Conservation (phyloP, 2,329 filamentous ascomycete genomes). For the Trichoderma afroharzianum region DNA sequence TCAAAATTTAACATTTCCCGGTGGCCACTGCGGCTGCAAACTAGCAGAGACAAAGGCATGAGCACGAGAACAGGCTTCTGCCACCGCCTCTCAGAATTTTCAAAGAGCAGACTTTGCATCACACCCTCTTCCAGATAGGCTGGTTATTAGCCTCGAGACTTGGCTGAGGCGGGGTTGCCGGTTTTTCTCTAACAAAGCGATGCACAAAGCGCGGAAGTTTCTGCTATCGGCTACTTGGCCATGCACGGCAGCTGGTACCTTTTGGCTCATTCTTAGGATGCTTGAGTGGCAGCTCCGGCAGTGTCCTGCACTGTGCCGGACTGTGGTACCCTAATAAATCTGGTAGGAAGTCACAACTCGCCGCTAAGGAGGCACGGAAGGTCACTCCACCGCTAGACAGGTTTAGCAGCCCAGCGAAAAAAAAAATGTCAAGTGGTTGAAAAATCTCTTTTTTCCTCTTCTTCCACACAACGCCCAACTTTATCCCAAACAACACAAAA, state of each 20-base stretch:
- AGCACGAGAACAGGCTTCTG: not conserved
- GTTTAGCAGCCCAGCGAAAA: constrained; percentile 22
- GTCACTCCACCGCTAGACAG: constrained; percentile 25
- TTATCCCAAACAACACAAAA: constrained; percentile 45
- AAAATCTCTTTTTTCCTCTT: constrained; percentile 41
- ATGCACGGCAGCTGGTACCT: not conserved
- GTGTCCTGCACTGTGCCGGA: constrained; percentile 9
- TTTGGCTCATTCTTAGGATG: not conserved
- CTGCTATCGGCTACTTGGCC: constrained; percentile 1
- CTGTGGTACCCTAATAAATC: constrained; percentile 17
- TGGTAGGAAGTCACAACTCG: constrained; percentile 18
- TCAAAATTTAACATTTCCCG: not conserved
- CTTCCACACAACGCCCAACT: constrained; percentile 46
- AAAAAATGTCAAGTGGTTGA: constrained; percentile 33
- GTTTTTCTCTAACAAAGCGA: not conserved
- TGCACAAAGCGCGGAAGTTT: too few relatives aligned
- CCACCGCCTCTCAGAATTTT: not conserved
- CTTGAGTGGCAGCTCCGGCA: not conserved
- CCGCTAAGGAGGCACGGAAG: constrained; percentile 20
- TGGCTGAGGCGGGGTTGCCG: constrained; percentile 5
- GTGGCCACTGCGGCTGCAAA: not conserved
- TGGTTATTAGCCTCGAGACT: not conserved
- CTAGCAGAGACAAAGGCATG: not conserved
- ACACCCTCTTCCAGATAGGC: constrained; percentile 7
- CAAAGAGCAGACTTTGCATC: constrained; percentile 14